Conservation (phyloP, 2,329 filamentous ascomycete genomes). For the Pseudonectria buxi region DNA sequence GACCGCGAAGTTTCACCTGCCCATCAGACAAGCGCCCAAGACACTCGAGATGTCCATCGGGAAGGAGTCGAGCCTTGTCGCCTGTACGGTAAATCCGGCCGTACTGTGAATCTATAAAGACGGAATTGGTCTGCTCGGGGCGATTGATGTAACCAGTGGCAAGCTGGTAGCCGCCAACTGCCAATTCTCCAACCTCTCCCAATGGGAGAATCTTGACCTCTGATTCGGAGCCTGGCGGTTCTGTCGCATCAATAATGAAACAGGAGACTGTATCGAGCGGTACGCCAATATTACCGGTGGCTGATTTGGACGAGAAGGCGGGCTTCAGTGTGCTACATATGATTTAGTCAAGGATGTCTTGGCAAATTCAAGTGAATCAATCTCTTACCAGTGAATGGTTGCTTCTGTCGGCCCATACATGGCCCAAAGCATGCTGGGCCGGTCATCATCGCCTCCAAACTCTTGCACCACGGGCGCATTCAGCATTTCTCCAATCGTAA, state of each 20-base stretch:
- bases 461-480: constrained; percentile 69
- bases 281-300: constrained; percentile 64
- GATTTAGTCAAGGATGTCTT: constrained; percentile 4
- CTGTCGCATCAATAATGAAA: constrained; percentile 54
- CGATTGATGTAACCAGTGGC: constrained; percentile 78
- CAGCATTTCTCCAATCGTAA: constrained; percentile 93
- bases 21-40: constrained; percentile 71
- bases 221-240: constrained; percentile 9
- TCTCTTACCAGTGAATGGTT: constrained; percentile 67
- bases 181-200: constrained; percentile 71
- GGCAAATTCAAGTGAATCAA: not conserved
- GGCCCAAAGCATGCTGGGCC: constrained; percentile 67
- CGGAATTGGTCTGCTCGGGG: constrained; percentile 62
- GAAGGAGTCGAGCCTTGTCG: constrained; percentile 66
- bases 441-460: constrained; percentile 56
- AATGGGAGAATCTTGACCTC: constrained; percentile 50
- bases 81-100: constrained; percentile 77
- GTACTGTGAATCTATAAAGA: constrained; percentile 62
- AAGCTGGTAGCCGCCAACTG: constrained; percentile 72
- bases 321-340: constrained; percentile 59
- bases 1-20: constrained; percentile 81
- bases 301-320: constrained; percentile 47
- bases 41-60: constrained; percentile 70
- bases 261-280: constrained; percentile 77
- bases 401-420: constrained; percentile 96